phyloP scores from a whole-genome alignment of 805 yeast species.

The Ogataea glucozyma region DNA sequence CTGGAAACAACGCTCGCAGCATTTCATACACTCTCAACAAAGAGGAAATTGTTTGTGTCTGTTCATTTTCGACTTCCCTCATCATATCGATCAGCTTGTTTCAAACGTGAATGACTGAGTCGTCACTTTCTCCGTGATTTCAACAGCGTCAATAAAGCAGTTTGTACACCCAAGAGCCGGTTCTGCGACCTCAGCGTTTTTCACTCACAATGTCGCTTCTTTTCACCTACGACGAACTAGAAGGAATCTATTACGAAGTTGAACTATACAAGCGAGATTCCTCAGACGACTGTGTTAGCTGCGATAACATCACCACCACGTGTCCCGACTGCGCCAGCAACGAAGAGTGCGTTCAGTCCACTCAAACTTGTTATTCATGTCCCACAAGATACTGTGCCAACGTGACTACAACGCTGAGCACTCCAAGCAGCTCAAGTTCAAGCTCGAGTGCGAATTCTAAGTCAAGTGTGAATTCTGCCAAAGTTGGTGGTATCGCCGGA shows the following conservation, averaged over 20 bases:
- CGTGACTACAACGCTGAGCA: slow-evolving; percentile 24
- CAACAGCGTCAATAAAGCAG: too few relatives aligned
- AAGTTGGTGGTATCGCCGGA: slow-evolving; percentile 66
- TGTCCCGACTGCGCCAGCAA: slow-evolving; percentile 58
- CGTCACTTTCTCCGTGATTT: too few relatives aligned
- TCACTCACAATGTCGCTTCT: slow-evolving; percentile 7
- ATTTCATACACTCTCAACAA: too few relatives aligned
- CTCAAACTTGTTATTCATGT: slow-evolving; percentile 59
- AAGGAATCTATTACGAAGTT: slow-evolving; percentile 14
- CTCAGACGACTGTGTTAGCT: slow-evolving; percentile 29
- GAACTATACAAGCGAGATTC: slow-evolving; percentile 6
- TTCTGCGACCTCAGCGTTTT: too few relatives aligned
- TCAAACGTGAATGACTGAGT: slow-evolving; percentile 1
- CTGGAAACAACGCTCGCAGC: too few relatives aligned
- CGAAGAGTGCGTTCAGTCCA: slow-evolving; percentile 55
- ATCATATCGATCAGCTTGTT: background rate
- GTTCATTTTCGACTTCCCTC: background rate
- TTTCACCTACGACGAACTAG: slow-evolving; percentile 5
- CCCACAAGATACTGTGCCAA: slow-evolving; percentile 53
- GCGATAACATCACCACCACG: slow-evolving; percentile 39
- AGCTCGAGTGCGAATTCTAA: slow-evolving; percentile 1
- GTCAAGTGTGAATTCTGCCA: slow-evolving; percentile 20
- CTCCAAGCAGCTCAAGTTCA: slow-evolving; percentile 13
- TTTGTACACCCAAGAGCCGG: too few relatives aligned
- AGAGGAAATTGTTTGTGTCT: too few relatives aligned